A percentile compares a stretch with the other conserved stretches of the same genome.
These are phyloP conservation scores for Senna siamea DNA, from an alignment of 306 rosid genomes.

Conservation along the genomic window DNA sequence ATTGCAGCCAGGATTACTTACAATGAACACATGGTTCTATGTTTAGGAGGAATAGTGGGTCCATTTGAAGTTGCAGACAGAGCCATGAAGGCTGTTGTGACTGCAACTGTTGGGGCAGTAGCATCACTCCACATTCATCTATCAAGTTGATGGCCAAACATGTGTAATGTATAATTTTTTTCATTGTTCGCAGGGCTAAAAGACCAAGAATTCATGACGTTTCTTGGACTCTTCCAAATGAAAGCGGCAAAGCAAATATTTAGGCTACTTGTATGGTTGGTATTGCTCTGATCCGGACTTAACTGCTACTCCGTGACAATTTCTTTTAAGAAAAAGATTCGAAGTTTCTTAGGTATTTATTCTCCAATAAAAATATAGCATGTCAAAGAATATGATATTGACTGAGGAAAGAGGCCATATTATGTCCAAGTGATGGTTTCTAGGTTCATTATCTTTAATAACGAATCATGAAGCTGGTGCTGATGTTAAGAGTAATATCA, in stretches of 20 bases:
- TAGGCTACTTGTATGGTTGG: background rate
- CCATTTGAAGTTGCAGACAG: background rate
- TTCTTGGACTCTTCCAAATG: constrained; percentile 1
- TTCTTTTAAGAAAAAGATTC: too few species aligned
- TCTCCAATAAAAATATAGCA: too few species aligned
- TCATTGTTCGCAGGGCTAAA: constrained; percentile 3
- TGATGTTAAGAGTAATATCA: background rate
- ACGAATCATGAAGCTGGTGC: too few species aligned
- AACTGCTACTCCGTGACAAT: background rate
- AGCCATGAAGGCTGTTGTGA: background rate
- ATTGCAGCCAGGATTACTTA: background rate
- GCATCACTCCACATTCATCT: background rate
- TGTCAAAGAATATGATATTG: too few species aligned
- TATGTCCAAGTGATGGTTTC: background rate
- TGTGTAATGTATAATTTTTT: background rate
- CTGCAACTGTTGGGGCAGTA: background rate
- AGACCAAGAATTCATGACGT: background rate
- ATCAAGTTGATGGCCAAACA: background rate
- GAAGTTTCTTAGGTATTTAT: too few species aligned
- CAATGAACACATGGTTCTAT: background rate
- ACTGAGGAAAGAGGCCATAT: too few species aligned
- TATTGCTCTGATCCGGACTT: background rate
- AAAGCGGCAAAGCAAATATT: constrained; percentile 5
- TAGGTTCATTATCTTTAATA: background rate
- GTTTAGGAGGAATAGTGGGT: background rate